Conservation (phyloP, 805 yeast species). For the Metschnikowia shivogae region DNA sequence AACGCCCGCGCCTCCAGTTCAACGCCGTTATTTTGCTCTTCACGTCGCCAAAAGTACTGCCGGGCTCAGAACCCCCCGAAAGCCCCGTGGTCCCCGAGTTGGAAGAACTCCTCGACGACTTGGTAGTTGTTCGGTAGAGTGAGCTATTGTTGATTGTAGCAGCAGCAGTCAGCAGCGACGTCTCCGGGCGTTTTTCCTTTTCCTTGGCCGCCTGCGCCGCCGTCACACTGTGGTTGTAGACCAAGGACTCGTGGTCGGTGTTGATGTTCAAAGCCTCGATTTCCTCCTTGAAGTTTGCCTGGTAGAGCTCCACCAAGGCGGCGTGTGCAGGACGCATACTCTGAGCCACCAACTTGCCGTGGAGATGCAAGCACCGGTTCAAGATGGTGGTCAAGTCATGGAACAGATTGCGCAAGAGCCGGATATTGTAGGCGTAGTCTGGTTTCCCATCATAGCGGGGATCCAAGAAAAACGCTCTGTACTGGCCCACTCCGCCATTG, state of each 20-base stretch:
- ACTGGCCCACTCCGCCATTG: constrained; percentile 87
- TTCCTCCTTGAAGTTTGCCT: constrained; percentile 64
- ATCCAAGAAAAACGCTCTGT: constrained; percentile 59
- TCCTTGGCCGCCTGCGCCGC: constrained; percentile 14
- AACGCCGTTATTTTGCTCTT: constrained; percentile 33
- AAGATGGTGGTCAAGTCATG: constrained; percentile 64
- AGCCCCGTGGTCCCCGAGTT: constrained; percentile 11
- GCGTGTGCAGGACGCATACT: constrained; percentile 60
- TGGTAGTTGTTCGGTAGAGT: constrained; percentile 18
- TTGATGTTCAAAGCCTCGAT: constrained; percentile 42
- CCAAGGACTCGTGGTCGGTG: constrained; percentile 28
- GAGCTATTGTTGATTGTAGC: background rate
- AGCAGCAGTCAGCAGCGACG: constrained; percentile 5
- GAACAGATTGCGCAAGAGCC: constrained; percentile 49
- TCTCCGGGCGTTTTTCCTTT: constrained; percentile 4
- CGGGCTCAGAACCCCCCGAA: constrained; percentile 11
- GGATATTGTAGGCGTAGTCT: constrained; percentile 27
- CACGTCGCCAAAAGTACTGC: constrained; percentile 4
- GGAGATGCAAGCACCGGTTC: constrained; percentile 62
- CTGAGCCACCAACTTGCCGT: constrained; percentile 58
- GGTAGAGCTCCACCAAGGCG: constrained; percentile 59
- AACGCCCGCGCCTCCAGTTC: constrained; percentile 32
- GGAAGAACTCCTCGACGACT: constrained; percentile 15
- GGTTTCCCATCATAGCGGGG: constrained; percentile 31
- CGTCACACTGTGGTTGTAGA: constrained; percentile 23